Percentiles rank a stretch among this genome's conserved stretches.
These are phyloP conservation scores for Bocquillonia castaneifolia DNA, from an alignment of 441 rosid genomes.

Conservation along the genomic window DNA sequence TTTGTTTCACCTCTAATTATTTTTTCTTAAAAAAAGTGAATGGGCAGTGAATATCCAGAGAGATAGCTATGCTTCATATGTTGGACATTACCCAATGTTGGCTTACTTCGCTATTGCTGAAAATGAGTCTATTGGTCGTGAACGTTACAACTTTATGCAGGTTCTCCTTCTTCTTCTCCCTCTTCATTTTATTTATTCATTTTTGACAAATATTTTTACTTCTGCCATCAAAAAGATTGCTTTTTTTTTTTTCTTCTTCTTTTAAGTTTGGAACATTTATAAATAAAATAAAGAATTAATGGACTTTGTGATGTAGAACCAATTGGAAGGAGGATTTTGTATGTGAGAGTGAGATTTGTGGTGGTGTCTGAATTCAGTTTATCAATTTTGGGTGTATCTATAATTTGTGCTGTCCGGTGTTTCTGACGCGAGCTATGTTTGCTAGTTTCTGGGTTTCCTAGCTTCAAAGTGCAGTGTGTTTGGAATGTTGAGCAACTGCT, in stretches of 20 bases:
- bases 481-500: not conserved
- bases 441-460: no score
- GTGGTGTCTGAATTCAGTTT: not conserved
- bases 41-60: constrained; percentile 95
- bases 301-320: no score
- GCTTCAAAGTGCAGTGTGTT: not conserved
- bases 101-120: constrained; percentile 87
- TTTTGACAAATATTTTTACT: not conserved
- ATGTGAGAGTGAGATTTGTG: no score
- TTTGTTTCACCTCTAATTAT: not conserved
- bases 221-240: not conserved
- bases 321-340: no score
- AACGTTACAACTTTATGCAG: constrained; percentile 97
- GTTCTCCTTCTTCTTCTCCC: constrained; percentile 25
- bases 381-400: not conserved
- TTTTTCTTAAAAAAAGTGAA: constrained; percentile 40
- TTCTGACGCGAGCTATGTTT: no score
- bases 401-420: no score
- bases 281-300: no score
- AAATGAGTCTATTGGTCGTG: constrained; percentile 87
- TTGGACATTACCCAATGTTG: constrained; percentile 83
- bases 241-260: not conserved
- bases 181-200: not conserved
- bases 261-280: no score
- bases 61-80: constrained; percentile 86